Evolutionary conservation across 768 basidiomycete species (phyloP), one percentile per base, ranked within the genome.

Genomic region (Gloeopeniophorella convolvens): DNA sequence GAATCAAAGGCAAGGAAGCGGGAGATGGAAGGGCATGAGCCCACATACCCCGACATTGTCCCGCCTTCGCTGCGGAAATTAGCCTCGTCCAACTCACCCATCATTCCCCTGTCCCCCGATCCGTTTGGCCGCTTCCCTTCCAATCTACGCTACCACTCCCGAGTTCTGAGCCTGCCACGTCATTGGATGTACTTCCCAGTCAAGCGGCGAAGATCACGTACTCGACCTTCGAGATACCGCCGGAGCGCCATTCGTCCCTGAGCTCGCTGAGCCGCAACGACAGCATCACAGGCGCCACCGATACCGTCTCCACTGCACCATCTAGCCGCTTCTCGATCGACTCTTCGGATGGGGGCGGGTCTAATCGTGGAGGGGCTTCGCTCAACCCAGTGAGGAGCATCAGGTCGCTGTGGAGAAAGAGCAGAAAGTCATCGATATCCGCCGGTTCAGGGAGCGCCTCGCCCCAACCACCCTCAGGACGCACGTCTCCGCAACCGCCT

Each of bases 51-150:
- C 20, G 61, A 70, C 24, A 63, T 68, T 35, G 63, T 66, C 23
- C 60, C 66, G 26, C 62, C 66, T 16, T 57, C 66, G 21, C 55
- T 64, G 26, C 56, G 28, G 46, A 59, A 62, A 45, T 37, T 58
- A 52, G 45, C 62, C 48, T 37, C 57, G 26, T 53, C 68, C 8
- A 72, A 71, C 34, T 80, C 82, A 1, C 83, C 85, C 18, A 61
- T 83, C n/a, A 85, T 89, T 48, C 89, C 89, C 32, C 70, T 89
- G n/a, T 85, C 86, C 9, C 85, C 88, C 7, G 88, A 90, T 67
- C 88, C 88, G 23, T 89, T 90, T 60, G 81, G 83, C 10, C 76
- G 86, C 23, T 83, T 77, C 59, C 72, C 86, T 27, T 87, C 85
- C 3, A 58, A 43, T 10, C 51, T 24, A 36, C 53, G 27, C 34